Base-by-base conservation (phyloP, 2,329 filamentous ascomycete genomes). In the Aureobasidium leucospermi region DNA sequence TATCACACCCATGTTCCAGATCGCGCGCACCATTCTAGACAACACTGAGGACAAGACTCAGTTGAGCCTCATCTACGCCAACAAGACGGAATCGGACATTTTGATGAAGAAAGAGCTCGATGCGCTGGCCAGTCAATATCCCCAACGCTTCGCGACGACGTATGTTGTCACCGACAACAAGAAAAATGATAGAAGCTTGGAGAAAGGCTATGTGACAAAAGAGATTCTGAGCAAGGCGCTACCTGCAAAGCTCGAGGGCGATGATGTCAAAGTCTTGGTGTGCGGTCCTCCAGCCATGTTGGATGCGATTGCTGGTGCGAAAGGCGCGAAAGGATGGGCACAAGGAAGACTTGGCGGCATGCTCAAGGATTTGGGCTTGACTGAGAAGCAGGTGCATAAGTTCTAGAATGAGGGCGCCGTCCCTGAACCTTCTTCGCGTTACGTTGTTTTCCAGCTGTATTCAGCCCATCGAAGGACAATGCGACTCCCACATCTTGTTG, bases 211-310 rank as follows among this genome's bases (percentile, higher is more conserved):
- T 60, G 77, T 90, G 8, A 82, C 80, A 2, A 78, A 76, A 67
- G 76, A 79, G 60, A 65, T 88, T 36, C 66, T 89, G 60, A 70
- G 76, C 59, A 75, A 81, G 63, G 76, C 74, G n/a, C 68, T 81
- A 11, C 71, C 73, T 6, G 68, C 75, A 6, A 31, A 67, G 65
- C 9, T n/a, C 66, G 71, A 49, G 51, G 42, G 29, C 3, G 66
- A 61, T 62, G 73, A 77, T 32, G 76, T 74, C 2, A 86, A 86
- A 71, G 82, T 89, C 0, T 85, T 88, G 66, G 76, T 89, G 1
- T 88, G 85, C 67, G 86, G 87, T 0, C 87, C 87, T 16, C 85
- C 85, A 1, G 76, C 78, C 0, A 88, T 89, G 85, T 83, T 88
- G 69, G 75, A 74, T 60, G 76, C 79, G 10, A 68, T 87, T 39